A percentile compares a stretch with the other conserved stretches of the same genome.
Evolutionary conservation across 202 grass and related monocot species (phyloP).

Genomic region (Bolboschoenoplectus hybrid): DNA sequence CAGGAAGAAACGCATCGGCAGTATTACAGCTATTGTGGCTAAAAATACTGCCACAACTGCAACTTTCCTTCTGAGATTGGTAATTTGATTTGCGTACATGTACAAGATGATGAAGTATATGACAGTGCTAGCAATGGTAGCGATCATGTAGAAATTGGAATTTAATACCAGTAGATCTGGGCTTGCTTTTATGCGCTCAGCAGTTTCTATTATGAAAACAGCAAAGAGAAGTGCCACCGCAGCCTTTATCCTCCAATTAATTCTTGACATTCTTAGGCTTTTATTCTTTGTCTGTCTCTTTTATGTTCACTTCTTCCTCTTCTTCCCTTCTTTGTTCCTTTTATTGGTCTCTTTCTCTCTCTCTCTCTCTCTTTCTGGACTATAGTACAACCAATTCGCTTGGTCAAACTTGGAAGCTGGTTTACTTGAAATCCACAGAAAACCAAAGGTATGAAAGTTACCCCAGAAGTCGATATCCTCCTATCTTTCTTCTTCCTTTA

Average conservation of each 20-base stretch:
- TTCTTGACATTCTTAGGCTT: neutral
- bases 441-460: no score
- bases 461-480: no score
- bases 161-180: slow-evolving; percentile 13
- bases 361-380: no score
- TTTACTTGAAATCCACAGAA: no score
- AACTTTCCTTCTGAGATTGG: neutral
- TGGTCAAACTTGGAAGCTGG: no score
- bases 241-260: neutral
- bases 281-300: neutral
- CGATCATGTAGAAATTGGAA: slow-evolving; percentile 11
- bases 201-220: neutral
- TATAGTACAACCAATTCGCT: no score
- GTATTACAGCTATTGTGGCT: neutral
- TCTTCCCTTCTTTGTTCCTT: neutral
- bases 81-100: neutral
- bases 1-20: slow-evolving; percentile 21
- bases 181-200: slow-evolving; percentile 10
- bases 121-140: neutral
- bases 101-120: slow-evolving; percentile 7
- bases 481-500: no score
- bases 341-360: no score
- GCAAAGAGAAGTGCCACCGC: neutral
- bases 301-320: neutral
- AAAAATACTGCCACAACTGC: neutral